phyloP scores from a whole-genome alignment of 2,329 filamentous ascomycete species.

The Fusarium camptoceras region DNA sequence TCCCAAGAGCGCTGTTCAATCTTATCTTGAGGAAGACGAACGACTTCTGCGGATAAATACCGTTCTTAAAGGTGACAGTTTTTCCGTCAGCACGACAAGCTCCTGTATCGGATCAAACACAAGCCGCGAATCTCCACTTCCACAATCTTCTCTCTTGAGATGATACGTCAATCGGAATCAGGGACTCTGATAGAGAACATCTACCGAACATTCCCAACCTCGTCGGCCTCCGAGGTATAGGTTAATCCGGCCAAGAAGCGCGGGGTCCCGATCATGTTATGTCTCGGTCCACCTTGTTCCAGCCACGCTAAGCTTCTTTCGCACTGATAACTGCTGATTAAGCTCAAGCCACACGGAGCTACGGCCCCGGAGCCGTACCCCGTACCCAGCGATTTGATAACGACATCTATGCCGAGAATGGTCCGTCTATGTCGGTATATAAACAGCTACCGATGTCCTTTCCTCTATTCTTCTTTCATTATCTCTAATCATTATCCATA shows the following conservation, averaged over 20 bases:
- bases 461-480: neutral
- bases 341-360: slow-evolving; percentile 1
- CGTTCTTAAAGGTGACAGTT: neutral
- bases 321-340: neutral
- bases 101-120: neutral
- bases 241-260: slow-evolving; percentile 2
- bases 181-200: neutral
- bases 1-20: too few relatives aligned
- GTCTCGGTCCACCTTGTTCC: neutral
- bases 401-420: slow-evolving; percentile 13
- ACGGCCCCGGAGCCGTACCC: slow-evolving; percentile 18
- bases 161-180: neutral
- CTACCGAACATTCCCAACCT: neutral
- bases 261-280: slow-evolving; percentile 22
- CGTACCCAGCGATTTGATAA: slow-evolving; percentile 7
- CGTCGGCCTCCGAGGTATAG: neutral
- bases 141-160: neutral
- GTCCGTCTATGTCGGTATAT: neutral
- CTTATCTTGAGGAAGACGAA: too few relatives aligned
- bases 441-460: neutral
- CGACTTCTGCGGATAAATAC: too few relatives aligned
- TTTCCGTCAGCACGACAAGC: neutral
- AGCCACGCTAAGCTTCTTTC: accelerated
- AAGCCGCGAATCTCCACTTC: neutral
- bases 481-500: neutral